Base-by-base conservation (phyloP, 2,329 filamentous ascomycete species). In the Diaporthe eres region DNA sequence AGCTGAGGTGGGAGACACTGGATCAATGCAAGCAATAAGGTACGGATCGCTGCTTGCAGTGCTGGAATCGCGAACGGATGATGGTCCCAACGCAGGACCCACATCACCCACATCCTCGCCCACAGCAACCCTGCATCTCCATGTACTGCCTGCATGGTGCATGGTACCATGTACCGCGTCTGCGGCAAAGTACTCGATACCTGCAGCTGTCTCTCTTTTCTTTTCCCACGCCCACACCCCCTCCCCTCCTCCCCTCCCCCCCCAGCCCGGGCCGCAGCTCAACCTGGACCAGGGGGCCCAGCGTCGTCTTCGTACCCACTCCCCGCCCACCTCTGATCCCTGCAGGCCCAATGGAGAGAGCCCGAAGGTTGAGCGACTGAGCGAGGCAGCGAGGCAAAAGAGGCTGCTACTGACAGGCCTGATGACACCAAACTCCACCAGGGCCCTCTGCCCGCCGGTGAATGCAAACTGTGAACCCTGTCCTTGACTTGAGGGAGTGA, bases 241-340 rank as follows among this genome's bases (percentile, higher is more conserved):
- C 34, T 19, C 63, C 61, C 17, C 39, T 31, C 42, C 39, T 17
- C 28, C 5, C 17, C 39, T 39, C n/a, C 37, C 39, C 57, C 47
- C 34, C 71, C 39, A 63, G 47, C n/a, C 61, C 58, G 58, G 44
- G 58, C 71, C 47, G 28, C 71, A 55, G 57, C 47, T 55, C 71
- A 42, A 57, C 53, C 63, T 74, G 73, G 73, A 74, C 73, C 65
- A 61, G 73, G 73, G 73, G 63, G 39, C 51, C 72, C 72, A 74
- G 70, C 72, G 61, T 71, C 68, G 68, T 71, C 73, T 25, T 74
- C 73, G 67, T 70, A 71, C 65, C 73, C 71, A 73, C 71, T 73
- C 71, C 68, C 55, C 57, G 65, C 57, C 73, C 65, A 74, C 55
- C 65, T 71, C 55, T 74, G 19, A 71, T 53, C 73, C 55, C 39